phyloP scores from a whole-genome alignment of 306 rosid genomes.

The Acacia confusa region DNA sequence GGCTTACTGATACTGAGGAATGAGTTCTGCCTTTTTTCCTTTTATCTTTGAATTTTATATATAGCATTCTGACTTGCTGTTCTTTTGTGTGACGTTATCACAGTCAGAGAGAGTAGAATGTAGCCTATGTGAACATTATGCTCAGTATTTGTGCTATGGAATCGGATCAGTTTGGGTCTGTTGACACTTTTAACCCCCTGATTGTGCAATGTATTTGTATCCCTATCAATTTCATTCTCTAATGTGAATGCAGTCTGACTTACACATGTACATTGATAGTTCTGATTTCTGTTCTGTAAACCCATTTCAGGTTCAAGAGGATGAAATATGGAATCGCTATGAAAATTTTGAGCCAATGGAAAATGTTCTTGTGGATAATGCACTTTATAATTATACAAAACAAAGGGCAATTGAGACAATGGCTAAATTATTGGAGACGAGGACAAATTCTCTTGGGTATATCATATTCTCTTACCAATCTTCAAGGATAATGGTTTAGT shows the following conservation, averaged over 20 bases:
- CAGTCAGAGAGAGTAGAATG: constrained; percentile 60
- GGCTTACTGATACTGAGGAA: constrained; percentile 22
- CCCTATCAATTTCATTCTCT: background rate
- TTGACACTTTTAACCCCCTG: constrained; percentile 38
- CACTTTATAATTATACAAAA: constrained; percentile 52
- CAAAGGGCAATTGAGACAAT: constrained; percentile 54
- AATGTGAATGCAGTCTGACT: background rate
- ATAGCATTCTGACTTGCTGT: constrained; percentile 23
- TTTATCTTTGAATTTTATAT: background rate
- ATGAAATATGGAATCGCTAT: constrained; percentile 55
- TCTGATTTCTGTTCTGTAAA: constrained; percentile 23
- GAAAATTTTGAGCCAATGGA: constrained; percentile 42
- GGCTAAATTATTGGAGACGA: constrained; percentile 51
- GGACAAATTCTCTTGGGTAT: constrained; percentile 67
- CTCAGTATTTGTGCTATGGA: constrained; percentile 69
- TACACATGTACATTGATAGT: constrained; percentile 8
- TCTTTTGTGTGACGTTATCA: constrained; percentile 12
- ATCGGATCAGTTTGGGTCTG: constrained; percentile 78
- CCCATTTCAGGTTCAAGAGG: constrained; percentile 57
- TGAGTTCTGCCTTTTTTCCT: background rate
- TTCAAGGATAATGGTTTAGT: constrained; percentile 4
- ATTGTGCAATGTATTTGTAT: constrained; percentile 17
- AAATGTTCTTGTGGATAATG: constrained; percentile 44
- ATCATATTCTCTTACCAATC: constrained; percentile 22
- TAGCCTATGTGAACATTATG: constrained; percentile 65